Percentiles rank a stretch among this genome's conserved stretches.
phyloP scores from a whole-genome alignment of 345 rosid species.

The Hevea brasiliensis region DNA sequence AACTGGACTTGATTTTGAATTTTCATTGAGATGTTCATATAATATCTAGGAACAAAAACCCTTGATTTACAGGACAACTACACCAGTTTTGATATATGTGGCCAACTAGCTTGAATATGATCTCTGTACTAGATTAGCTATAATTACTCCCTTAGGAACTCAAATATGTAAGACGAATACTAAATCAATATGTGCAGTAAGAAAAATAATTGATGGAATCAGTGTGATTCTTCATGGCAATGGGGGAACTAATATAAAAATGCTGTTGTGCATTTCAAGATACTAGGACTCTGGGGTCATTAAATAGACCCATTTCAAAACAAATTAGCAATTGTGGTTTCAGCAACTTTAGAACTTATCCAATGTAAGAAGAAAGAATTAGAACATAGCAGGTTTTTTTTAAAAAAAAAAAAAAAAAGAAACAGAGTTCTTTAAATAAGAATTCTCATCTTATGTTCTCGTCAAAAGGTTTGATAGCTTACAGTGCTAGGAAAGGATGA shows the following conservation, averaged over 20 bases:
- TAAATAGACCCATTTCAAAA: neutral
- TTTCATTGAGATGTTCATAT: neutral
- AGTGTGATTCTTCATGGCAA: too few species aligned
- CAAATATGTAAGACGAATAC: neutral
- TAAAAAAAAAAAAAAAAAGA: too few species aligned
- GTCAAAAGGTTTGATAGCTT: neutral
- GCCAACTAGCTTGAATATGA: neutral
- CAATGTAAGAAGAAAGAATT: neutral
- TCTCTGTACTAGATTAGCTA: neutral
- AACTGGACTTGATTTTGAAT: too few species aligned
- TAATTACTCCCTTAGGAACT: neutral
- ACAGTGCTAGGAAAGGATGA: neutral
- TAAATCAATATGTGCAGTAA: neutral
- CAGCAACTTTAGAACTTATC: neutral
- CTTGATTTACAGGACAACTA: neutral
- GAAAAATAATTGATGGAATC: too few species aligned
- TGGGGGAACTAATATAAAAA: too few species aligned
- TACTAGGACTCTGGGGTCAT: neutral
- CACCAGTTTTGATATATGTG: neutral
- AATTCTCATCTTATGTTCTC: neutral
- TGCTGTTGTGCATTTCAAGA: neutral
- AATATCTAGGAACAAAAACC: neutral
- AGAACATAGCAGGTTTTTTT: too few species aligned
- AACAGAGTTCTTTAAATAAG: too few species aligned
- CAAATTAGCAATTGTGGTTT: neutral